phyloP scores from a whole-genome alignment of 2,329 filamentous ascomycete genomes.

The Epichloe festucae region DNA sequence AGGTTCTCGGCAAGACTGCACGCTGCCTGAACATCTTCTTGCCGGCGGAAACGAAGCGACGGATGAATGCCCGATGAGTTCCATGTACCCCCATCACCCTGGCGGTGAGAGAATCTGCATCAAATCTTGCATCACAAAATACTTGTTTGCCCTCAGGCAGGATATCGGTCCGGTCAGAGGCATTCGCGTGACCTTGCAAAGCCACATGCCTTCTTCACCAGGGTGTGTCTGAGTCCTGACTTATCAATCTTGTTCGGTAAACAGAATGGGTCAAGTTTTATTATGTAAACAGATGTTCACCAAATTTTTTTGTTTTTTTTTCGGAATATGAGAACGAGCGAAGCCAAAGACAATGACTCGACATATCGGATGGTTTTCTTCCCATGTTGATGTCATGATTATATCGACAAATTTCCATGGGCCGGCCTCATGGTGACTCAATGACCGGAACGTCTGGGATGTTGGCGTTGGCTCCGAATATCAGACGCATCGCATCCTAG shows the following conservation, averaged over 20 bases:
- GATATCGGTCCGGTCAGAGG: too few species aligned
- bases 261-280: background rate
- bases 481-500: background rate
- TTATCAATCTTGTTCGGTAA: background rate
- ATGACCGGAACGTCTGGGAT: background rate
- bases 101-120: background rate
- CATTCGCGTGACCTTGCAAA: constrained; percentile 1
- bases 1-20: background rate
- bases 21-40: background rate
- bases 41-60: too few species aligned
- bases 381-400: background rate
- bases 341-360: background rate
- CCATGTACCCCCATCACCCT: background rate
- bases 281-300: background rate
- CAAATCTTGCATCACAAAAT: too few species aligned
- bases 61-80: background rate
- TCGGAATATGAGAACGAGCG: background rate
- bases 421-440: background rate
- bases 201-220: background rate
- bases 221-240: background rate
- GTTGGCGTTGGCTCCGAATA: background rate
- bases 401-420: background rate
- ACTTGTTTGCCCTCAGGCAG: too few species aligned
- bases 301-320: too few species aligned
- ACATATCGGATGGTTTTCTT: background rate